Conservation (phyloP, 768 basidiomycete genomes). For the Boletus reticuloceps region DNA sequence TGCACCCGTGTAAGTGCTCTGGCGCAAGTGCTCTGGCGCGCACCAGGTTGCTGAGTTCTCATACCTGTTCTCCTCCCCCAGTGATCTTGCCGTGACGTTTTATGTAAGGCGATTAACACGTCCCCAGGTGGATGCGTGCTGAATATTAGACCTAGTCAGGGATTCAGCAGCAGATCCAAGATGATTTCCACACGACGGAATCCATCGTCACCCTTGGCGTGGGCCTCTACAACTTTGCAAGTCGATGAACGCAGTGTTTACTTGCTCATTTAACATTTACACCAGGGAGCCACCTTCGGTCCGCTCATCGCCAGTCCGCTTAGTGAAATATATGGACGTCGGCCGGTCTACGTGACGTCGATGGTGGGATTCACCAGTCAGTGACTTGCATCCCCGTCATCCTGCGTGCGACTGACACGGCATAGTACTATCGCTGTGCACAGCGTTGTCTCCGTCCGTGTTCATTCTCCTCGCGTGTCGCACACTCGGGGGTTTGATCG, state of each 20-base stretch:
- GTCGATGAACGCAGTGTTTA: neutral
- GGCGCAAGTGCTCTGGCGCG: neutral
- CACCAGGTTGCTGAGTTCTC: neutral
- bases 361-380: constrained; percentile 23
- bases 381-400: neutral
- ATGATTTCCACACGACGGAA: constrained; percentile 17
- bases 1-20: constrained; percentile 26
- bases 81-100: constrained; percentile 26
- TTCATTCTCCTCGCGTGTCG: constrained; percentile 17
- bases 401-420: constrained; percentile 2
- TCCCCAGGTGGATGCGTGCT: neutral
- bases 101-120: constrained; percentile 16
- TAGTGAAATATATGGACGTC: constrained; percentile 26
- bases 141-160: constrained; percentile 20
- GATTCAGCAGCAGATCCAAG: constrained; percentile 26
- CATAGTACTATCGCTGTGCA: constrained; percentile 22
- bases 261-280: neutral
- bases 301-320: constrained; percentile 25
- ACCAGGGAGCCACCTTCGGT: constrained; percentile 24
- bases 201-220: constrained; percentile 26
- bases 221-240: constrained; percentile 28
- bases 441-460: constrained; percentile 24
- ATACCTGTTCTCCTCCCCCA: neutral
- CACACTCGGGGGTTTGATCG: constrained; percentile 21
- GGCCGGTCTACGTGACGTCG: constrained; percentile 20